Evolutionary conservation across 352 stramenopile genomes (phyloP), one percentile per base, ranked within the genome.

Genomic region (Phytophthora boehmeriae): DNA sequence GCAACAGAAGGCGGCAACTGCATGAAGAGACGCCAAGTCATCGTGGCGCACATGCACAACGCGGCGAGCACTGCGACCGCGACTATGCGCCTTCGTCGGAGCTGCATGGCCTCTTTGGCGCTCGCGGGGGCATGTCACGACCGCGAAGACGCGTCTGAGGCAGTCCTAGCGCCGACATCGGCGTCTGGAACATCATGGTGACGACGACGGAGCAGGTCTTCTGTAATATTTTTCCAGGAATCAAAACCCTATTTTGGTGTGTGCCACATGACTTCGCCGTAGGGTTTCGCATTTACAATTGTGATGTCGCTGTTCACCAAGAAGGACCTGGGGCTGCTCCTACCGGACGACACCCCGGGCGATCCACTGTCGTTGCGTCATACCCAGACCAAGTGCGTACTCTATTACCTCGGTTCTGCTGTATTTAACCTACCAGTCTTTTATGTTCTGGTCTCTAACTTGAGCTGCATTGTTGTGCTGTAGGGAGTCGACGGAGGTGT

Each of bases 231-330:
- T 6, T 30, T 30, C 25, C 25, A 30, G 6, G 25, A 30, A 30
- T 30, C 25, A 28, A 47, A 27, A 0, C n/a, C 14, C 27, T 5
- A n/a, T 14, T 16, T 8, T 28, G n/a, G 14, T 23, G 17, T 47
- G 41, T 10, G 16, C 17, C 20, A 28, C 41, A 47, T 30, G 25
- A 30, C 3, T 30, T 30, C 25, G 25, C 25, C 25, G 3, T 30
- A 30, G 25, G 25, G 25, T 30, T 30, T 30, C 3, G 6, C 6
- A 30, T 30, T 30, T 30, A n/a, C n/a, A n/a, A n/a, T n/a, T 6
- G 25, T 30, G 25, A 30, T 96, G 88, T 76, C 84, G 59, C 76
- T 91, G 48, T 96, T 96, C 73, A 90, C 77, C 55, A 96, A 96
- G 77, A 94, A 93, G 57, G 88, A 96, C 67, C 60, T 96, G 35